Percentiles rank a stretch among this genome's conserved stretches.
Evolutionary conservation across 2,329 filamentous ascomycete species (phyloP).

Genomic region (Arthrinium puccinioides): DNA sequence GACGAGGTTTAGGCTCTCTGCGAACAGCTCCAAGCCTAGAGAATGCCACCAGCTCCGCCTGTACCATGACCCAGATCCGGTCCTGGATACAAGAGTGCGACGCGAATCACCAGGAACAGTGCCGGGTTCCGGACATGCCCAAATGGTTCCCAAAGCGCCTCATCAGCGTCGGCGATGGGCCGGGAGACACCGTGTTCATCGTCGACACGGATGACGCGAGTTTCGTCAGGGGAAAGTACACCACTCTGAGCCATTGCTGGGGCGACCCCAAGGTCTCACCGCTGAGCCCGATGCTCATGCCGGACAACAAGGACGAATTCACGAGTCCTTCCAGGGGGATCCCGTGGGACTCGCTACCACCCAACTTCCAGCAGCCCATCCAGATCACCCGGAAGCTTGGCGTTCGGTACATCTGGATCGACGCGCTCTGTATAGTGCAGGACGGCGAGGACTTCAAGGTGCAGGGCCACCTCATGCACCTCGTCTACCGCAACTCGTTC

Average conservation of each 20-base stretch:
- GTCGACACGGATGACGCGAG: neutral
- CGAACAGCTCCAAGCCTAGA: no score
- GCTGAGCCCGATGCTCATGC: neutral
- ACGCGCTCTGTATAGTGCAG: constrained; percentile 7
- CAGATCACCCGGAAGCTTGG: neutral
- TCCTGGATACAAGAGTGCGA: neutral
- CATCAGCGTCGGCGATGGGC: neutral
- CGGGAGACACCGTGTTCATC: neutral
- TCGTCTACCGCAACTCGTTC: constrained; percentile 3
- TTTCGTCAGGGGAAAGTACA: neutral
- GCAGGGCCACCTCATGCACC: constrained; percentile 1
- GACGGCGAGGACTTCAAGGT: constrained; percentile 4
- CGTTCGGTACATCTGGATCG: constrained; percentile 6
- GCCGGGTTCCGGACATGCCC: neutral
- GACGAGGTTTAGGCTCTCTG: no score
- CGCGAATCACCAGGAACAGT: neutral
- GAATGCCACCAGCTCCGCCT: no score
- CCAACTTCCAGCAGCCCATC: constrained; percentile 3
- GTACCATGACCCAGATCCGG: no score
- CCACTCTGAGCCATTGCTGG: neutral
- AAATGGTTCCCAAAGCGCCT: neutral
- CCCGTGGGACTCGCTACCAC: neutral
- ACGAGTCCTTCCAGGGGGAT: neutral
- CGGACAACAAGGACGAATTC: neutral
- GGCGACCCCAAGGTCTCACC: neutral